Percentiles rank a stretch among this genome's conserved stretches.
phyloP scores from a whole-genome alignment of 768 basidiomycete species.

The Lactarius indigo region DNA sequence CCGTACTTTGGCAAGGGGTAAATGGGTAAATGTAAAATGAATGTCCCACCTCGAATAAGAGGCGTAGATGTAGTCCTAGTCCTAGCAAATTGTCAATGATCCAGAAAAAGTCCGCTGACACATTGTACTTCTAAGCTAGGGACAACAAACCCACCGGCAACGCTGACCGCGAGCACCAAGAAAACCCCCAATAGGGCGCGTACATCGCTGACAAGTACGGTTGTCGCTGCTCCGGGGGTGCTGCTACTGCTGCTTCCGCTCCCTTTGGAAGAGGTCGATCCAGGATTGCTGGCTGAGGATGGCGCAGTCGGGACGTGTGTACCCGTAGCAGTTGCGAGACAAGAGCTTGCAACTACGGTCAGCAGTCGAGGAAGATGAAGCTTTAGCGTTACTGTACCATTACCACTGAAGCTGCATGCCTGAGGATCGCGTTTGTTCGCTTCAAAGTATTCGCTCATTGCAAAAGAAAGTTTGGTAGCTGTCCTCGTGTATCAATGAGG shows the following conservation, averaged over 20 bases:
- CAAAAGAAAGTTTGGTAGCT: slow-evolving; percentile 80
- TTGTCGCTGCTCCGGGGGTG: slow-evolving; percentile 29
- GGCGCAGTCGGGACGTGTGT: slow-evolving; percentile 60
- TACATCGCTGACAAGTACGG: slow-evolving; percentile 29
- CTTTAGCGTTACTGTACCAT: slow-evolving; percentile 69
- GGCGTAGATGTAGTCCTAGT: not conserved
- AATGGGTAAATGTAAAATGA: not conserved
- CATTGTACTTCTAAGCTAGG: slow-evolving; percentile 32
- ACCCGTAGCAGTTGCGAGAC: slow-evolving; percentile 58
- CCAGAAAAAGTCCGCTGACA: slow-evolving; percentile 5
- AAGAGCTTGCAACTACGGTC: slow-evolving; percentile 58
- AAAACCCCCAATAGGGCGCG: slow-evolving; percentile 39
- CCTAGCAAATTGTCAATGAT: slow-evolving; percentile 7
- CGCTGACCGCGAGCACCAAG: slow-evolving; percentile 34
- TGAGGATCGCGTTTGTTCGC: slow-evolving; percentile 50
- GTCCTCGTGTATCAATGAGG: slow-evolving; percentile 15
- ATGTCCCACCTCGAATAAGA: slow-evolving; percentile 1
- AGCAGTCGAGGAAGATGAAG: slow-evolving; percentile 50
- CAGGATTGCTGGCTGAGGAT: slow-evolving; percentile 23
- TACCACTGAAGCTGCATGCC: slow-evolving; percentile 79
- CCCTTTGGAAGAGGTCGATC: slow-evolving; percentile 5
- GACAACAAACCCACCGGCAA: slow-evolving; percentile 46
- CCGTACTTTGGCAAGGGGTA: not conserved
- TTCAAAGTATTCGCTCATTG: slow-evolving; percentile 78
- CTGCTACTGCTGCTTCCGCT: slow-evolving; percentile 33